These are phyloP conservation scores for Craspedostauros australis DNA, from an alignment of 108 stramenopile genomes.

Conservation along the genomic window DNA sequence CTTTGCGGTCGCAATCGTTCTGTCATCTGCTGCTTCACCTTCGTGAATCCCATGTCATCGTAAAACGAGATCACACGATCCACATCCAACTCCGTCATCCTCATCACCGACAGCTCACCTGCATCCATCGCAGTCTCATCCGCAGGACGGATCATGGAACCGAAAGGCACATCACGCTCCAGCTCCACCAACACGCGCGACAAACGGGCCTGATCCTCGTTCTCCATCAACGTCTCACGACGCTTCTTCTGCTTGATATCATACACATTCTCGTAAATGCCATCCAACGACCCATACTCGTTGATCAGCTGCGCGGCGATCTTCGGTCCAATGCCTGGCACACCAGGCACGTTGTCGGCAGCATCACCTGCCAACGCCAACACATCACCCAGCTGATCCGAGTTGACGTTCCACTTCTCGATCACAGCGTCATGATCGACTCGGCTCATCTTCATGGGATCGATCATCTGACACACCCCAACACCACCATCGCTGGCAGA, in stretches of 20 bases:
- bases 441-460: constrained; percentile 67
- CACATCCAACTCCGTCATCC: constrained; percentile 40
- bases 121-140: constrained; percentile 9
- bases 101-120: constrained; percentile 15
- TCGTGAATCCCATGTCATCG: constrained; percentile 53
- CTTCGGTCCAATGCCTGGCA: constrained; percentile 86
- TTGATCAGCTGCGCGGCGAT: constrained; percentile 68
- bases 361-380: constrained; percentile 84
- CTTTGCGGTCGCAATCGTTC: constrained; percentile 27
- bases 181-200: constrained; percentile 42
- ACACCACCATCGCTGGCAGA: not conserved
- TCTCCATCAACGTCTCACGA: constrained; percentile 45
- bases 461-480: constrained; percentile 70
- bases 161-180: constrained; percentile 18
- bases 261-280: constrained; percentile 41
- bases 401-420: constrained; percentile 70
- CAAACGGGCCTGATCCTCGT: constrained; percentile 47
- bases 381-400: constrained; percentile 70
- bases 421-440: constrained; percentile 56
- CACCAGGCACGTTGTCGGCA: constrained; percentile 84
- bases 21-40: constrained; percentile 29
- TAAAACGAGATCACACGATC: constrained; percentile 54
- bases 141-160: not conserved
- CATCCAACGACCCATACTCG: constrained; percentile 59
- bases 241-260: constrained; percentile 59